These are phyloP conservation scores for Solanum aculeatissimum DNA, from an alignment of 305 asterid species.

Conservation along the genomic window DNA sequence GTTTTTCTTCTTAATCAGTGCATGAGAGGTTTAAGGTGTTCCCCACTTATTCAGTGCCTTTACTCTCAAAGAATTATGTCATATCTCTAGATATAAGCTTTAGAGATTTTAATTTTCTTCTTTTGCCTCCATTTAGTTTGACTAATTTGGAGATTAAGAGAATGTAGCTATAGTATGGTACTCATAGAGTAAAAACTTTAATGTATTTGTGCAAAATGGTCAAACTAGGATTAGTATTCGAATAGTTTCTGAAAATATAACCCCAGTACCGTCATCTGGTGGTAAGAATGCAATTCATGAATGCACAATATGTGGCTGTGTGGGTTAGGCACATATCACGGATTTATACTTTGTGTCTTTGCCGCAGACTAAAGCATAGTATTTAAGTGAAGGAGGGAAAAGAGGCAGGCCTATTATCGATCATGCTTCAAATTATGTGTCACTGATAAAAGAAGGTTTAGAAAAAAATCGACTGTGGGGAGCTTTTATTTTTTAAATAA, in stretches of 20 bases:
- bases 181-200: neutral
- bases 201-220: neutral
- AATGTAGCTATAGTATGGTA: neutral
- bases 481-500: neutral
- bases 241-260: neutral
- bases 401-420: too few species aligned
- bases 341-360: neutral
- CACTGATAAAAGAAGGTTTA: too few species aligned
- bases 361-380: neutral
- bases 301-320: neutral
- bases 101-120: neutral
- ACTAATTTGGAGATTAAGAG: neutral
- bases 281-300: neutral
- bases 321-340: too few species aligned
- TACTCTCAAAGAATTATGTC: neutral
- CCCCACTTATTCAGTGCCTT: neutral
- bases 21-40: neutral
- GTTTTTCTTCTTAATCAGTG: too few species aligned
- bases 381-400: too few species aligned
- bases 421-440: too few species aligned
- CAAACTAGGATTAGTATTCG: neutral
- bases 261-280: neutral
- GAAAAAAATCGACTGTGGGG: neutral
- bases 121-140: neutral
- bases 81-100: neutral